A percentile compares a stretch with the other conserved stretches of the same genome.
These are phyloP conservation scores for Canariomyces notabilis DNA, from an alignment of 2,329 filamentous ascomycete genomes.

Conservation along the genomic window DNA sequence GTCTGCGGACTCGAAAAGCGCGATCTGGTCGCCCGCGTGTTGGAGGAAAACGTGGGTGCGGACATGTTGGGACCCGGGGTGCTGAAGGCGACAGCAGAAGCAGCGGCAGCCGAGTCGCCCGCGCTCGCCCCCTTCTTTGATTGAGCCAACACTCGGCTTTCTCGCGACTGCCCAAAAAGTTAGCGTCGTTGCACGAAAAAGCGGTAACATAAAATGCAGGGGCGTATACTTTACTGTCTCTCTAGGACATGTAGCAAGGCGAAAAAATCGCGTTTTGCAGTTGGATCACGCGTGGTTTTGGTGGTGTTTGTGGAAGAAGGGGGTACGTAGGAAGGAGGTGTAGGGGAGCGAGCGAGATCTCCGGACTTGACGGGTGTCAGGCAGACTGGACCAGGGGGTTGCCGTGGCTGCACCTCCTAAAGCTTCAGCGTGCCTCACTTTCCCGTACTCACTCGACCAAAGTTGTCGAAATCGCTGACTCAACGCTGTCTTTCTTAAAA, in stretches of 20 bases:
- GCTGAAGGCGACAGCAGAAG: constrained; percentile 5
- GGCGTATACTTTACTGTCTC: constrained; percentile 23
- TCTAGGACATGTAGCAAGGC: constrained; percentile 19
- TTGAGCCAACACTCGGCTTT: constrained; percentile 16
- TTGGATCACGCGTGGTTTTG: constrained; percentile 25
- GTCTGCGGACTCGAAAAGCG: constrained; percentile 52
- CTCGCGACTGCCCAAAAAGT: constrained; percentile 25
- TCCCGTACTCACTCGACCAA: constrained; percentile 6
- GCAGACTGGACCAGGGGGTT: constrained; percentile 25
- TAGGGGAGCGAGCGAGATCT: constrained; percentile 21
- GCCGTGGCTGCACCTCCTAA: constrained; percentile 6
- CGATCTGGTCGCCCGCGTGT: constrained; percentile 49
- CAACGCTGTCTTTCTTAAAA: not conserved
- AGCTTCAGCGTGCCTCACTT: constrained; percentile 13
- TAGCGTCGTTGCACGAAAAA: constrained; percentile 21
- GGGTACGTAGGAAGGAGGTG: constrained; percentile 17
- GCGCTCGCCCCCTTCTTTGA: constrained; percentile 24
- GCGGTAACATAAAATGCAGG: constrained; percentile 2
- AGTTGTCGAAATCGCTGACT: constrained; percentile 8
- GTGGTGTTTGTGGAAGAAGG: constrained; percentile 19
- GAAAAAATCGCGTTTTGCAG: constrained; percentile 25
- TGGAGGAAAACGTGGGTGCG: constrained; percentile 37
- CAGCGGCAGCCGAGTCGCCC: constrained; percentile 13
- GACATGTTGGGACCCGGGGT: constrained; percentile 16
- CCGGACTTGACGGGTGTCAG: constrained; percentile 23